These are phyloP conservation scores for Aotearoamyces nothofagi DNA, from an alignment of 2,329 filamentous ascomycete genomes.

Conservation along the genomic window DNA sequence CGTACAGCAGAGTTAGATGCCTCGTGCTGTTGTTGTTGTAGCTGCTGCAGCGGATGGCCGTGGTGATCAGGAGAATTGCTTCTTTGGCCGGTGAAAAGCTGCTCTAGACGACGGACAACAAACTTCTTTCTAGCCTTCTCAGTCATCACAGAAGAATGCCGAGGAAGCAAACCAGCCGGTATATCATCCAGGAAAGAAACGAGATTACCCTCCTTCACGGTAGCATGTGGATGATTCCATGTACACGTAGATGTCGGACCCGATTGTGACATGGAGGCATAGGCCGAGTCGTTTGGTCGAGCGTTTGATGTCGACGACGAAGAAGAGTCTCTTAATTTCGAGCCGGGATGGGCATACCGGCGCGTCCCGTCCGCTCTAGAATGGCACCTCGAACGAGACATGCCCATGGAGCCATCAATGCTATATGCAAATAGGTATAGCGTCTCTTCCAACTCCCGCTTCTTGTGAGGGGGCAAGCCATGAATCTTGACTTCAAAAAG, in stretches of 20 bases:
- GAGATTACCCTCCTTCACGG: conserved; percentile 39
- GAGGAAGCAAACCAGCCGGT: conserved; percentile 50
- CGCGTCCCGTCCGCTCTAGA: conserved; percentile 21
- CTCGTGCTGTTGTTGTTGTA: conserved; percentile 30
- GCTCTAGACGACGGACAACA: conserved; percentile 62
- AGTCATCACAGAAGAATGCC: conserved; percentile 39
- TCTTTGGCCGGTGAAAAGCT: conserved; percentile 64
- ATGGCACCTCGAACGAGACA: conserved; percentile 9
- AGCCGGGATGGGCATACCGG: conserved; percentile 33
- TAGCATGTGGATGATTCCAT: conserved; percentile 1
- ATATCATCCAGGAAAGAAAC: conserved; percentile 60
- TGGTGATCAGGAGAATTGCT: conserved; percentile 16
- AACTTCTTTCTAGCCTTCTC: conserved; percentile 64
- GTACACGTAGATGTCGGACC: conserved; percentile 20
- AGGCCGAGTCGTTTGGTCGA: conserved; percentile 34
- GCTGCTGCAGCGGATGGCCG: conserved; percentile 11
- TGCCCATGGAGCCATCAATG: conserved; percentile 32
- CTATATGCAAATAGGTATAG: conserved; percentile 55
- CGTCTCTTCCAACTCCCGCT: conserved; percentile 59
- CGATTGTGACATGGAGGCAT: conserved; percentile 47
- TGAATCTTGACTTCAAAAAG: conserved; percentile 75
- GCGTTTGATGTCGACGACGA: conserved; percentile 17
- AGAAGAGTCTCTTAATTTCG: conserved; percentile 8
- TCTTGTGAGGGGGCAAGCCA: conserved; percentile 55
- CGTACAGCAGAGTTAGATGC: conserved; percentile 35